Evolutionary conservation across 1,284 basidiomycete species (phyloP).

Genomic region (Leccinum pallidistipes): DNA sequence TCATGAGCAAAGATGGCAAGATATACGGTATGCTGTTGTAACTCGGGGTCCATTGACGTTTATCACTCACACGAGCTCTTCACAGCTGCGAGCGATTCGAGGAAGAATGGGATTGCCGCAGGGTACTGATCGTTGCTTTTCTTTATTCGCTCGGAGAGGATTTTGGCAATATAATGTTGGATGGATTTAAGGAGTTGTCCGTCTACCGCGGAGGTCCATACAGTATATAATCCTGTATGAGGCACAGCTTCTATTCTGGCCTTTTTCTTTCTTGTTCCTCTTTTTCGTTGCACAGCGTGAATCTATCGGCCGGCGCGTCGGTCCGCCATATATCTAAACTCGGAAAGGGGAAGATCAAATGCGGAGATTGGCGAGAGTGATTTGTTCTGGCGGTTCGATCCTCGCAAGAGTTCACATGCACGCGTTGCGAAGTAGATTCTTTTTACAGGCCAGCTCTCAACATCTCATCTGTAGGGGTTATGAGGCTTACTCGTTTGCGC

Average conservation of each 20-base stretch:
- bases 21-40: constrained; percentile 37
- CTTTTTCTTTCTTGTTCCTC: background rate
- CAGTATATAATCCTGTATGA: background rate
- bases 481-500: background rate
- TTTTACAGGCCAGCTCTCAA: background rate
- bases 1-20: constrained; percentile 53
- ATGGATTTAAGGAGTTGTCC: background rate
- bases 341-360: background rate
- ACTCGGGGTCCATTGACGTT: background rate
- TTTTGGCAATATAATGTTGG: background rate
- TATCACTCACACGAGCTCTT: constrained; percentile 8
- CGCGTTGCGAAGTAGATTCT: background rate
- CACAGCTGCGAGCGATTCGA: constrained; percentile 78
- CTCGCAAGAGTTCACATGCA: background rate
- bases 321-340: background rate
- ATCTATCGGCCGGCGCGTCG: background rate
- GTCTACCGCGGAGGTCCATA: background rate
- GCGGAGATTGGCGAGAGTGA: background rate
- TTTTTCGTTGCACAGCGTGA: background rate
- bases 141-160: background rate
- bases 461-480: background rate
- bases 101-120: constrained; percentile 81
- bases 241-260: background rate
- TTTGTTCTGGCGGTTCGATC: background rate
- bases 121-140: constrained; percentile 54